Evolutionary conservation across 768 basidiomycete species (phyloP), one percentile per base, ranked within the genome.

Genomic region (Leccinum arenicola): DNA sequence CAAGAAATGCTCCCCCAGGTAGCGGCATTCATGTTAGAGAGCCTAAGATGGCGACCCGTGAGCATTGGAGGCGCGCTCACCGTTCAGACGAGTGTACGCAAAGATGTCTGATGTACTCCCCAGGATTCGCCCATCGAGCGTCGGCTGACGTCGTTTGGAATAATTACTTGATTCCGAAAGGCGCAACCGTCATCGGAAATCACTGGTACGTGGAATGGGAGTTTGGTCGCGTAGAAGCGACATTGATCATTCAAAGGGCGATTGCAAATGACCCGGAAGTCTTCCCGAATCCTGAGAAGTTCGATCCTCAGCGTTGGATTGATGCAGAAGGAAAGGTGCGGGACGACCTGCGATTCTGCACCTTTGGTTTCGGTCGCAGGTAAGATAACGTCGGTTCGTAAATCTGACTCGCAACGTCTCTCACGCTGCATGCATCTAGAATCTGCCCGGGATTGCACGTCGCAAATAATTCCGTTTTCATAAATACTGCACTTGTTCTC

Each of bases 111-210:
- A 53, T 6, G 7, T 19, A 72, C 77, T 5, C 73, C 76, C 27
- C 25, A 68, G 86, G 86, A 1, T 82, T 87, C 55, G 76, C 82
- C 0, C 87, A 89, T 60, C 79, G 80, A 50, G 80, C 86, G 0
- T 88, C 82, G 1, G 79, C 78, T 50, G 86, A 88, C 54, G 77
- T 89, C 14, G 38, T 74, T 4, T 71, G 71, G 56, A 68, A 66
- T 1, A 62, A 69, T 21, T 80, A 77, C 54, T 54, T 74, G 45
- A 79, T 81, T 40, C 80, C 80, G 7, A 36, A 45, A 31, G 53
- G 61, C 3, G 54, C 60, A 10, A 62, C 50, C 2, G 61, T 62
- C 8, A 52, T 62, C 11, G 61, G 61, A 47, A 62, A 62, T 6
- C 61, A 62, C 25, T 62, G 61, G 61, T 62, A 33, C 10, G 50